Evolutionary conservation across 257 asterid species (phyloP).

Genomic region (Solanum bulbocastanum): DNA sequence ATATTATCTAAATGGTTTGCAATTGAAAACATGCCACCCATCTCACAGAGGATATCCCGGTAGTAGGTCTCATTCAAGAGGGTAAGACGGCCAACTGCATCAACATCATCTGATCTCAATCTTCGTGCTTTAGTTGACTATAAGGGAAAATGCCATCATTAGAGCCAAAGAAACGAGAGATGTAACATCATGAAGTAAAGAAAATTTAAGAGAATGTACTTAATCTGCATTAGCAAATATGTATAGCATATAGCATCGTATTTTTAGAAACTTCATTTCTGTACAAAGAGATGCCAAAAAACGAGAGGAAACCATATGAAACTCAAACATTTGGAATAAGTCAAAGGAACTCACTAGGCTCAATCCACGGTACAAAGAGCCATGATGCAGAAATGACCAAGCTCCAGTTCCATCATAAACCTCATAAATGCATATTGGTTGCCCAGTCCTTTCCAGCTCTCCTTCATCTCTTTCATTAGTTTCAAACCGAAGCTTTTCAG

Average conservation of each 20-base stretch:
- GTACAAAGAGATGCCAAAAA: not conserved
- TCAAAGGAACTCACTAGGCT: slow-evolving; percentile 66
- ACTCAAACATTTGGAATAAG: not conserved
- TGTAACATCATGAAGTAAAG: not conserved
- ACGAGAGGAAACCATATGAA: not conserved
- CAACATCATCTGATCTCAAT: slow-evolving; percentile 86
- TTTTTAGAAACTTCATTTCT: not conserved
- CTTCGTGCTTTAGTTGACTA: slow-evolving; percentile 63
- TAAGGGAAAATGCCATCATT: slow-evolving; percentile 11
- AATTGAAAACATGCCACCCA: slow-evolving; percentile 91
- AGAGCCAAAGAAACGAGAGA: slow-evolving; percentile 1
- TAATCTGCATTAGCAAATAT: not conserved
- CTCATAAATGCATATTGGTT: slow-evolving; percentile 87
- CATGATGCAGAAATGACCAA: slow-evolving; percentile 96
- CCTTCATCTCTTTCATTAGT: slow-evolving; percentile 95
- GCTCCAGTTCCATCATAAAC: slow-evolving; percentile 88
- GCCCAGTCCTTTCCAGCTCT: slow-evolving; percentile 98
- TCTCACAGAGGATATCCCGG: slow-evolving; percentile 80
- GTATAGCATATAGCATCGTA: not conserved
- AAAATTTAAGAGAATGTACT: not conserved
- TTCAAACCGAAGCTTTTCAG: slow-evolving; percentile 90
- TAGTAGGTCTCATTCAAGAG: slow-evolving; percentile 69
- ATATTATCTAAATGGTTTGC: slow-evolving; percentile 77
- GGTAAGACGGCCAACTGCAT: slow-evolving; percentile 85
- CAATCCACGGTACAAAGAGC: slow-evolving; percentile 96